These are phyloP conservation scores for Pyrus betulifolia DNA, from an alignment of 306 rosid species.

Conservation along the genomic window DNA sequence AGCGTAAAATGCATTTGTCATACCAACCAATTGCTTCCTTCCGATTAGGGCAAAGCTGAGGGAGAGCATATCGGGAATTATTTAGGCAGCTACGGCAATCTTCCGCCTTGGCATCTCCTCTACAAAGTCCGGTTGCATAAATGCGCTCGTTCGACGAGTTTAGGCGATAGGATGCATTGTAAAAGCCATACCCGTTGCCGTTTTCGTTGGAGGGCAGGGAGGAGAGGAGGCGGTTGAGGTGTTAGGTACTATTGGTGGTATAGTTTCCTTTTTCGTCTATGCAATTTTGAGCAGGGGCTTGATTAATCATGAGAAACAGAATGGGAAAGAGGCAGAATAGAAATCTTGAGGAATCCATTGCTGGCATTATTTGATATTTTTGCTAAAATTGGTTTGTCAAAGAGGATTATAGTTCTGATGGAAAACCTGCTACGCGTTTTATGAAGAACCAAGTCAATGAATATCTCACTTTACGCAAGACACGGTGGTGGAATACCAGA, in stretches of 20 bases:
- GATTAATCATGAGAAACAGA: neutral
- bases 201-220: neutral
- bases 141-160: neutral
- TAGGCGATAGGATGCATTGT: neutral
- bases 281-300: neutral
- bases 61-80: neutral
- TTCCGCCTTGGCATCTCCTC: neutral
- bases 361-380: neutral
- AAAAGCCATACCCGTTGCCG: neutral
- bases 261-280: neutral
- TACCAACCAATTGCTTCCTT: neutral
- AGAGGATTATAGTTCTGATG: too few species aligned
- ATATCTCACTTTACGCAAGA: too few species aligned
- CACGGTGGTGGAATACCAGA: too few species aligned
- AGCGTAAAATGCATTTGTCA: neutral
- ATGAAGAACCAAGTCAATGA: too few species aligned
- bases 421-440: too few species aligned
- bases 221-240: neutral
- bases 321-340: conserved; percentile 3
- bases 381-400: neutral
- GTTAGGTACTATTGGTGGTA: neutral
- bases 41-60: neutral
- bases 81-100: neutral
- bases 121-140: neutral
- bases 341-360: conserved; percentile 12